Evolutionary conservation across 306 rosid genomes (phyloP), one percentile per base, ranked within the genome.

Genomic region (Vachellia pachyceras): DNA sequence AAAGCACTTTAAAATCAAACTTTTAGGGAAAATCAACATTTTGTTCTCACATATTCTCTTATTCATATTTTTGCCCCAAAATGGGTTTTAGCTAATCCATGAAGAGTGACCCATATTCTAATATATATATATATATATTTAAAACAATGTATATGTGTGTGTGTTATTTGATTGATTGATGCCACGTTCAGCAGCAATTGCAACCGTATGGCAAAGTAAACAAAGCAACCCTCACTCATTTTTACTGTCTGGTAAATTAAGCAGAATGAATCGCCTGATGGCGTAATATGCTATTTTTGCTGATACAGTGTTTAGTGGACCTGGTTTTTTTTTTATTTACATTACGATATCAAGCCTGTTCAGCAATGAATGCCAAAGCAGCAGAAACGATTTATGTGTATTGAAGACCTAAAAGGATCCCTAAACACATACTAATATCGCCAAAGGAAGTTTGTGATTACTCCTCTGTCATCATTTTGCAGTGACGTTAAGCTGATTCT

Each of bases 261-360:
- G n/a, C n/a, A n/a, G n/a, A n/a, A n/a, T n/a, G n/a, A n/a, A n/a
- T n/a, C n/a, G n/a, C n/a, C n/a, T n/a, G n/a, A n/a, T n/a, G n/a
- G n/a, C n/a, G 33, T 25, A 58, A 15, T 77, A 77, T 55, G 52
- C 81, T 33, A 52, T 44, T 76, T 77, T 40, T 72, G 61, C 61
- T 76, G 50, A 39, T 64, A 46, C 50, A 50, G 82, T 76, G 36
- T 77, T 17, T 55, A 45, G 49, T 72, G 67, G 13, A 71, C 17
- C 40, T 63, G 71, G 71, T 71, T 71, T 78, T 78, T 84, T 67
- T n/a, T n/a, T n/a, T n/a, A 7, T 84, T 76, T 76, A 77, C 84
- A 80, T 37, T 37, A 22, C 71, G n/a, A n/a, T n/a, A n/a, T n/a
- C 82, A 80, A 49, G 78, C 66, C 23, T n/a, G n/a, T n/a, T n/a